Conservation (phyloP, 2,329 filamentous ascomycete species). For the Alternaria incomplexa region DNA sequence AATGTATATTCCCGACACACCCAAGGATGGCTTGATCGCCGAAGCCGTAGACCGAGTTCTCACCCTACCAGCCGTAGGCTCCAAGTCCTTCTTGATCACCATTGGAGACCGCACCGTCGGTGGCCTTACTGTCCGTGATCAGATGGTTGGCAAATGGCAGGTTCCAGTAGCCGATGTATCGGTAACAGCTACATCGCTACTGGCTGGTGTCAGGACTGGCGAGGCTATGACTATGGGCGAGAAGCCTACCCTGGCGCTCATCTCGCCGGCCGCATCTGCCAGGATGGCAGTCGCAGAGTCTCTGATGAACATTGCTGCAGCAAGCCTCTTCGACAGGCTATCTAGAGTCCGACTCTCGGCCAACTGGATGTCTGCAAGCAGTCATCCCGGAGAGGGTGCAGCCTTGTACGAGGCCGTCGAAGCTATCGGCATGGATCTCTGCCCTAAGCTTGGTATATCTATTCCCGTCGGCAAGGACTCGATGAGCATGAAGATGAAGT, state of each 20-base stretch:
- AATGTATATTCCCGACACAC: constrained; percentile 66
- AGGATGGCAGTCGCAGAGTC: constrained; percentile 96
- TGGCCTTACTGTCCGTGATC: constrained; percentile 85
- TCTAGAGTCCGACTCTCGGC: constrained; percentile 85
- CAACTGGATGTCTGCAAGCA: constrained; percentile 99
- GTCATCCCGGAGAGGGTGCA: constrained; percentile 89
- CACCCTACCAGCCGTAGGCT: constrained; percentile 86
- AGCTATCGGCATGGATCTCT: constrained; percentile 90
- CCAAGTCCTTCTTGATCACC: constrained; percentile 95
- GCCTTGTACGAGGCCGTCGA: constrained; percentile 92
- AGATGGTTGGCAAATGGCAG: constrained; percentile 97
- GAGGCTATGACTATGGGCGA: constrained; percentile 99
- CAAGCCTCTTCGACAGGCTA: constrained; percentile 73
- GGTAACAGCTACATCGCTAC: constrained; percentile 84
- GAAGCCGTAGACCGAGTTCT: constrained; percentile 84
- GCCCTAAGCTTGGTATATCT: constrained; percentile 85
- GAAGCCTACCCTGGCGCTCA: constrained; percentile 85
- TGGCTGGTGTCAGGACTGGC: constrained; percentile 74
- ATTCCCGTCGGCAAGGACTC: constrained; percentile 99
- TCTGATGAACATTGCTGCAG: constrained; percentile 89
- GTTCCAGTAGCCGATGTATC: constrained; percentile 92
- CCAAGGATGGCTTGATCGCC: constrained; percentile 59
- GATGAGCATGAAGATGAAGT: constrained; percentile 98
- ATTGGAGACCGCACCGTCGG: constrained; percentile 94
- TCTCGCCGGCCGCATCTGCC: constrained; percentile 87